phyloP scores from a whole-genome alignment of 257 asterid species.

The Capsicum baccatum region DNA sequence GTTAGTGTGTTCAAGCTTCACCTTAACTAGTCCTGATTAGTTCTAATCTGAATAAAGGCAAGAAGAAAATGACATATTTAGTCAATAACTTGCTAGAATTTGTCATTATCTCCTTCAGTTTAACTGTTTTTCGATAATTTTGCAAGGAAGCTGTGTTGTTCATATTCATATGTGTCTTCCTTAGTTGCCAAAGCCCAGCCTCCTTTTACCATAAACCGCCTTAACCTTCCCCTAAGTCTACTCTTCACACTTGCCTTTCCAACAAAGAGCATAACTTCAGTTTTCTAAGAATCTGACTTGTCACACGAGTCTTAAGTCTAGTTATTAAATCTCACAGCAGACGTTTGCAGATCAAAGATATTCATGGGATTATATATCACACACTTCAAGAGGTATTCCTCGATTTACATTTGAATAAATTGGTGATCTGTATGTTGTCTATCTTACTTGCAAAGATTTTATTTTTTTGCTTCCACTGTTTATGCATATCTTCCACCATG shows the following conservation, averaged over 20 bases:
- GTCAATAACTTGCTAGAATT: too few species aligned
- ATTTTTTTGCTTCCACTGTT: background rate
- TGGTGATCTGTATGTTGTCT: background rate
- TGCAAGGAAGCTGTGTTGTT: too few species aligned
- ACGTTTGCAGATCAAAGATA: background rate
- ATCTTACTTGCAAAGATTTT: background rate
- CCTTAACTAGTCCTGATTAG: background rate
- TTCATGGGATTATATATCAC: background rate
- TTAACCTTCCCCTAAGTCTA: background rate
- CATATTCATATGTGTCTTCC: too few species aligned
- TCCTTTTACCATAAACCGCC: background rate
- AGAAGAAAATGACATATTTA: too few species aligned
- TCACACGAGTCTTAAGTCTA: background rate
- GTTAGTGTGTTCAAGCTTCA: background rate
- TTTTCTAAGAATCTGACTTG: background rate
- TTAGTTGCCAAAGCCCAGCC: too few species aligned
- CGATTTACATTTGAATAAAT: background rate
- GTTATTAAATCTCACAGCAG: background rate
- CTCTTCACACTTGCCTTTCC: background rate
- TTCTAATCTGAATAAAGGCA: background rate
- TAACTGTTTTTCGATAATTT: background rate
- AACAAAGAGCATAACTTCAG: background rate
- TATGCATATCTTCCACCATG: background rate
- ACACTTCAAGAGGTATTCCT: background rate
- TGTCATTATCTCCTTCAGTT: too few species aligned